Conservation (phyloP, 352 stramenopile genomes). For the Phytophthora colocasiae region DNA sequence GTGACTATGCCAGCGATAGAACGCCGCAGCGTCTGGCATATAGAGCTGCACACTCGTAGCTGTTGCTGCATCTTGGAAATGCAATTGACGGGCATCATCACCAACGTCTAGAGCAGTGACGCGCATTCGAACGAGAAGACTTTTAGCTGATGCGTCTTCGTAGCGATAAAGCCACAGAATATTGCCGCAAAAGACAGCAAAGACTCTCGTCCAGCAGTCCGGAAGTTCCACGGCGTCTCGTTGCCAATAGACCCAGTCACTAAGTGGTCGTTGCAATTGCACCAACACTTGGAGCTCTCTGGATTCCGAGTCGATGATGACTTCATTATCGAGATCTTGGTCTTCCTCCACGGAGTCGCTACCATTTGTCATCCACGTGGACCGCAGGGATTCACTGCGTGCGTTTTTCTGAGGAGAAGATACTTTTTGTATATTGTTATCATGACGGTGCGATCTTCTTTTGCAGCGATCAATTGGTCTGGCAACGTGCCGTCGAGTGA, state of each 20-base stretch:
- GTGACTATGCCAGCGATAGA: conserved; percentile 35
- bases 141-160: conserved; percentile 45
- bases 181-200: conserved; percentile 47
- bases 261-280: conserved; percentile 27
- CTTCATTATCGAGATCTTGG: conserved; percentile 13
- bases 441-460: conserved; percentile 17
- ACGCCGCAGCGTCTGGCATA: conserved; percentile 27
- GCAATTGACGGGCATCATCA: conserved; percentile 25
- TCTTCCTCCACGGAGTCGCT: conserved; percentile 36
- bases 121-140: conserved; percentile 35
- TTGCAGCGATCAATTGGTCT: conserved; percentile 10
- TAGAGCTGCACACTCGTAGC: conserved; percentile 30
- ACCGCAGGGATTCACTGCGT: conserved; percentile 43
- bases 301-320: background rate
- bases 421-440: background rate
- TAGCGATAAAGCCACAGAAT: conserved; percentile 53
- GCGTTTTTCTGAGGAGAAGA: conserved; percentile 24
- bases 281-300: conserved; percentile 23
- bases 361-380: conserved; percentile 44
- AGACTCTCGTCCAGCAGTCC: conserved; percentile 56
- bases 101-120: conserved; percentile 30
- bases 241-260: conserved; percentile 61
- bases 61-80: conserved; percentile 22
- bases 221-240: conserved; percentile 39
- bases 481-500: conserved; percentile 18